A percentile compares a stretch with the other conserved stretches of the same genome.
Evolutionary conservation across 768 basidiomycete genomes (phyloP).

Genomic region (Xerocomellus chrysenteron): DNA sequence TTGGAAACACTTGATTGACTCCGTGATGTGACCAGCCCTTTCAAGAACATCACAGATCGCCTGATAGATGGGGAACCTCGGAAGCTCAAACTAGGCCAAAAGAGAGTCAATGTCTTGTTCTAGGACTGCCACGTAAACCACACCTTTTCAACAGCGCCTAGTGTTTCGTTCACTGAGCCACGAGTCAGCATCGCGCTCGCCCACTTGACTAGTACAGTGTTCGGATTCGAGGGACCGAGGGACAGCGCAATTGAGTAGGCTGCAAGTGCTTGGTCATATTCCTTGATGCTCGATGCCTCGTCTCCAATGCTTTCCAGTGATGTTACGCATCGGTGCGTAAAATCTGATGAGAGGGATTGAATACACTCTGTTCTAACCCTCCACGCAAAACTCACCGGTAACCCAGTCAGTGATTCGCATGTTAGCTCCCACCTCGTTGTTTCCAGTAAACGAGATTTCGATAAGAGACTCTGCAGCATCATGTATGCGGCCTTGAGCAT

Average conservation of each 20-base stretch:
- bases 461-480: conserved; percentile 6
- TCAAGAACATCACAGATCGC: conserved; percentile 9
- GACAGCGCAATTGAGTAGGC: conserved; percentile 4
- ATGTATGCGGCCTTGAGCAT: background rate
- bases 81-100: background rate
- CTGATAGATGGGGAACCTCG: background rate
- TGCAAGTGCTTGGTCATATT: background rate
- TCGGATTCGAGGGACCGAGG: background rate
- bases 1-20: background rate
- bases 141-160: background rate
- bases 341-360: background rate
- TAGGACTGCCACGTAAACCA: background rate
- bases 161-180: background rate
- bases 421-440: background rate
- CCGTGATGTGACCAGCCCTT: background rate
- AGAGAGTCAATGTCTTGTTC: background rate
- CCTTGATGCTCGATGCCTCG: background rate
- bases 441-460: background rate
- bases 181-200: background rate
- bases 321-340: background rate
- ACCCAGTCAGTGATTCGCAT: background rate
- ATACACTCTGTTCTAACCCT: background rate
- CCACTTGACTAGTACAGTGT: conserved; percentile 9
- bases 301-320: background rate
- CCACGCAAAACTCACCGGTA: background rate